phyloP scores from a whole-genome alignment of 805 yeast species.

The Kodamaea neixiangensis region DNA sequence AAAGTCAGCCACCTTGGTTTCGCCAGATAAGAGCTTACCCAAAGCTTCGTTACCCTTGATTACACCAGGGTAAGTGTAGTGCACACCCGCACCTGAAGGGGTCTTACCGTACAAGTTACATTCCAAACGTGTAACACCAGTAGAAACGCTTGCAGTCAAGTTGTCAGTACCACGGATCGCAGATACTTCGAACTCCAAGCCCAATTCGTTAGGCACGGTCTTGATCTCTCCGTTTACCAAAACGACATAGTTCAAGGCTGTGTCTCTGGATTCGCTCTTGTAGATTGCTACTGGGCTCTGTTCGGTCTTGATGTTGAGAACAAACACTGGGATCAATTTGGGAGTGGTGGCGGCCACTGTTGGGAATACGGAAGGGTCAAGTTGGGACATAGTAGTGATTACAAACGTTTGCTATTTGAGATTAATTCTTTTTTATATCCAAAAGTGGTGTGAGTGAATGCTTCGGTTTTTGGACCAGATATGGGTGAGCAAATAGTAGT shows the following conservation, averaged over 20 bases:
- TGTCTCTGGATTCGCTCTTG: constrained; percentile 18
- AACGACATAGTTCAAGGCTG: constrained; percentile 22
- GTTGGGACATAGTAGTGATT: constrained; percentile 1
- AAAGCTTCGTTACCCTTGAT: constrained; percentile 37
- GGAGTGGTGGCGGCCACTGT: constrained; percentile 24
- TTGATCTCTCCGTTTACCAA: constrained; percentile 30
- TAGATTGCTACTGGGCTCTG: constrained; percentile 20
- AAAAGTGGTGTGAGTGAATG: neutral
- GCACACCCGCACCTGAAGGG: constrained; percentile 43
- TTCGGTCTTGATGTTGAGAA: constrained; percentile 28
- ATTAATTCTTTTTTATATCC: neutral
- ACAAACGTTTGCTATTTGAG: neutral
- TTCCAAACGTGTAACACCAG: constrained; percentile 39
- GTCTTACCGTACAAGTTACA: constrained; percentile 52
- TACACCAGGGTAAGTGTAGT: constrained; percentile 51
- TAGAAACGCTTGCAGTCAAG: constrained; percentile 35
- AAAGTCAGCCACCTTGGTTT: constrained; percentile 33
- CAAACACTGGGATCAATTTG: constrained; percentile 32
- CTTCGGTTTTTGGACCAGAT: neutral
- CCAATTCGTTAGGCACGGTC: constrained; percentile 32
- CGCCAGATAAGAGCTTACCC: constrained; percentile 36
- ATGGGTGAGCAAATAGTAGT: neutral
- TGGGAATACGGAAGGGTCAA: constrained; percentile 10
- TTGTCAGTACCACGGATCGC: constrained; percentile 50
- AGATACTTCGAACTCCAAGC: constrained; percentile 31